Evolutionary conservation across 2,329 filamentous ascomycete species (phyloP).

Genomic region (Onygena corvina): DNA sequence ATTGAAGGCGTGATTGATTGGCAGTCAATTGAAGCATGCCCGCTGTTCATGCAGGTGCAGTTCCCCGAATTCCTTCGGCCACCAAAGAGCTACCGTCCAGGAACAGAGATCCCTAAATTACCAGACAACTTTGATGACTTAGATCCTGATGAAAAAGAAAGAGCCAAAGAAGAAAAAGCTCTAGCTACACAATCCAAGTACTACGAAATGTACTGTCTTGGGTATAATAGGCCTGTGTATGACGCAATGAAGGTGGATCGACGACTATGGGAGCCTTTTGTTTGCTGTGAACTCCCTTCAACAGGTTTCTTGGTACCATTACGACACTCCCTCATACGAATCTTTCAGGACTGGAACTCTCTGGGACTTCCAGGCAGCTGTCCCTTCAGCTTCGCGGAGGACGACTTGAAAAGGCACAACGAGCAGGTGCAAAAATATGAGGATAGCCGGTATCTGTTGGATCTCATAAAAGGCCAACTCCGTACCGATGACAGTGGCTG

Average conservation of each 20-base stretch:
- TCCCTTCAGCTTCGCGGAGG: conserved; percentile 12
- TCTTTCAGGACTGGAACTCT: conserved; percentile 2
- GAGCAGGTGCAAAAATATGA: conserved; percentile 7
- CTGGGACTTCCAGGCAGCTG: conserved; percentile 1
- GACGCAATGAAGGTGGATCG: conserved; percentile 17
- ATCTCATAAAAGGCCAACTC: conserved; percentile 20
- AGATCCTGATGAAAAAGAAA: conserved; percentile 11
- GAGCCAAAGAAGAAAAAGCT: neutral
- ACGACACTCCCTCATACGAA: neutral
- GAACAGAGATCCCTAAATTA: conserved; percentile 16
- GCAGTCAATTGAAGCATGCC: conserved; percentile 27
- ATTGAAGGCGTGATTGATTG: conserved; percentile 32
- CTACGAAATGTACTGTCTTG: conserved; percentile 19
- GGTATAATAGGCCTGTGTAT: conserved; percentile 16
- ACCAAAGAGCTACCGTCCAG: conserved; percentile 20
- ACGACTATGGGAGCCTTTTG: conserved; percentile 15
- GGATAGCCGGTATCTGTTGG: conserved; percentile 8
- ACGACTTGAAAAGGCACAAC: conserved; percentile 19
- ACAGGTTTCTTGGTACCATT: neutral
- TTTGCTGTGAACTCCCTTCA: conserved; percentile 10
- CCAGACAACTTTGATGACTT: conserved; percentile 15
- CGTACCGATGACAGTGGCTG: conserved; percentile 25
- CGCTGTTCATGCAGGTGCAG: conserved; percentile 19
- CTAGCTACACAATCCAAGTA: conserved; percentile 18
- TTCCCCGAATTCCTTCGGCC: conserved; percentile 20